phyloP scores from a whole-genome alignment of 179 eudicot genomes.

The Heliamphora pulchella region DNA sequence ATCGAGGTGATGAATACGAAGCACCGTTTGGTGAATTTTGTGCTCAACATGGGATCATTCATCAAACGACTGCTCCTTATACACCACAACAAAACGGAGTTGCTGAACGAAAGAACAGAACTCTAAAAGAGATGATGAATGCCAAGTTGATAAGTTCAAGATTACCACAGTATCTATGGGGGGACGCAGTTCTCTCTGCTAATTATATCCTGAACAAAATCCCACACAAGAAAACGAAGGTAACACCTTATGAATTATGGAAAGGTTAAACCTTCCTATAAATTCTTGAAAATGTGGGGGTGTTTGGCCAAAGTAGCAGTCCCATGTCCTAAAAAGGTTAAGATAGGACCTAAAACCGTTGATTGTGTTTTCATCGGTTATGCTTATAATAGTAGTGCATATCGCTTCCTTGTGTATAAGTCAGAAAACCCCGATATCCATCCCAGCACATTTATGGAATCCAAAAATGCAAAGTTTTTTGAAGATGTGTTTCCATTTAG shows the following conservation, averaged over 20 bases:
- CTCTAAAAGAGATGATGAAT: too few relatives aligned
- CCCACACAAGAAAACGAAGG: too few relatives aligned
- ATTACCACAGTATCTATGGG: too few relatives aligned
- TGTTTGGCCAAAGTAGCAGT: too few relatives aligned
- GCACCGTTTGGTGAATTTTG: neutral
- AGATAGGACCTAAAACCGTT: too few relatives aligned
- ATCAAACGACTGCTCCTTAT: neutral
- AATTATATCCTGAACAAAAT: too few relatives aligned
- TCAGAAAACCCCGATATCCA: neutral
- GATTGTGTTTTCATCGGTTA: neutral
- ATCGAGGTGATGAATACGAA: constrained; percentile 7
- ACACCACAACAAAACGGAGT: neutral
- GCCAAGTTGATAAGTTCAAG: too few relatives aligned
- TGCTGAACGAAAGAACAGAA: neutral
- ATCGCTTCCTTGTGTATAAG: neutral
- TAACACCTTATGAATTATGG: neutral
- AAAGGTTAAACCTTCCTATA: neutral
- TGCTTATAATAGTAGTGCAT: neutral
- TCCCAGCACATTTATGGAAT: neutral
- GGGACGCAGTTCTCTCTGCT: too few relatives aligned
- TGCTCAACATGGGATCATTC: neutral
- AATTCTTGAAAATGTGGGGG: neutral
- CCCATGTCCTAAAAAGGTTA: too few relatives aligned
- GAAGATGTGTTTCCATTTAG: too few relatives aligned
- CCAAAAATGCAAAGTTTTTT: neutral